A percentile compares a stretch with the other conserved stretches of the same genome.
These are phyloP conservation scores for Globisporangium emineosum DNA, from an alignment of 352 stramenopile species.

Conservation along the genomic window DNA sequence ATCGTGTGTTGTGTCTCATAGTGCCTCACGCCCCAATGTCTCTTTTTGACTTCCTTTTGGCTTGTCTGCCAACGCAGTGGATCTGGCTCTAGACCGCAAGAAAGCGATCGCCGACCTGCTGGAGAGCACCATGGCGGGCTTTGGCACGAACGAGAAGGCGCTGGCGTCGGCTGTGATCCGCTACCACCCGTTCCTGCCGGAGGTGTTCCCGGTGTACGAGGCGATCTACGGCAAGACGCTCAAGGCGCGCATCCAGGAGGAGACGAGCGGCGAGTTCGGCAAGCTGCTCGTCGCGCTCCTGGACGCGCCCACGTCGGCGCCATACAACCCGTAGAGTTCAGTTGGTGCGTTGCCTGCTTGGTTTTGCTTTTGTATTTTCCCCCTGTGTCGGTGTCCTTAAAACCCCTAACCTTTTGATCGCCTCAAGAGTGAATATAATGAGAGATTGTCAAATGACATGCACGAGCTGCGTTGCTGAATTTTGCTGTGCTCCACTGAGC, in stretches of 20 bases:
- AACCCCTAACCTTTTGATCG: no score
- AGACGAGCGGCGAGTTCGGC: conserved; percentile 57
- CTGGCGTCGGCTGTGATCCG: conserved; percentile 63
- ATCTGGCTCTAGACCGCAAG: conserved; percentile 55
- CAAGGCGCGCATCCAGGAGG: conserved; percentile 49
- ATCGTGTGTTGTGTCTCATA: background rate
- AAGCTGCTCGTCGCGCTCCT: conserved; percentile 60
- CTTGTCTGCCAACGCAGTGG: conserved; percentile 26
- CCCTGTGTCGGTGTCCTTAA: no score
- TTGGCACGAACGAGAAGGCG: conserved; percentile 67
- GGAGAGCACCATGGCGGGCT: conserved; percentile 59
- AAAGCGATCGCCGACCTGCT: conserved; percentile 60
- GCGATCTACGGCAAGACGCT: conserved; percentile 59
- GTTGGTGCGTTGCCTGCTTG: no score
- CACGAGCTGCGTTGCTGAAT: background rate
- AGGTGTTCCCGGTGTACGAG: conserved; percentile 52
- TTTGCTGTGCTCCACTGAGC: no score
- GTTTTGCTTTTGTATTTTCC: background rate
- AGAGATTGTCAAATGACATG: background rate
- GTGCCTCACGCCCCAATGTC: conserved; percentile 9
- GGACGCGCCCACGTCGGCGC: conserved; percentile 27
- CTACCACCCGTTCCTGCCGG: conserved; percentile 59
- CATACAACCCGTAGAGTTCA: conserved; percentile 6
- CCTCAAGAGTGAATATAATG: background rate
- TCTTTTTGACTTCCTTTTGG: background rate